These are phyloP conservation scores for Scleroderma bovista DNA, from an alignment of 768 basidiomycete genomes.

Conservation along the genomic window DNA sequence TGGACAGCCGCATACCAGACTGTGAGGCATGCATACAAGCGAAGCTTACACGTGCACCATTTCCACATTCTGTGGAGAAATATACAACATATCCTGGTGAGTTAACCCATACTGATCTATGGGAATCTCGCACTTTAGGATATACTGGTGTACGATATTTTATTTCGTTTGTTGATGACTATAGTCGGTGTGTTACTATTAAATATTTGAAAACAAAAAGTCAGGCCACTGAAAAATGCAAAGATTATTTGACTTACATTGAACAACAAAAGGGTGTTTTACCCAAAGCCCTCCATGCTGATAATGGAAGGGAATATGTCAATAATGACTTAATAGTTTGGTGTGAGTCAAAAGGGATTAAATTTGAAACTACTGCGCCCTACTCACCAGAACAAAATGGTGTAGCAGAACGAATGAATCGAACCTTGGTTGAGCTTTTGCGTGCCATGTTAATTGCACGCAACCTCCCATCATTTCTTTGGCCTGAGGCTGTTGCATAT, in stretches of 20 bases:
- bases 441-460: neutral
- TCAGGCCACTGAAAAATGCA: slow-evolving; percentile 11
- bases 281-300: neutral
- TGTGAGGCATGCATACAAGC: slow-evolving; percentile 2
- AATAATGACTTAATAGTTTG: slow-evolving; percentile 11
- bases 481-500: slow-evolving; percentile 11
- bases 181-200: neutral
- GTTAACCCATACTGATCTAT: slow-evolving; percentile 18
- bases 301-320: slow-evolving; percentile 26
- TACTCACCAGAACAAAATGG: slow-evolving; percentile 34
- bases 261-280: slow-evolving; percentile 4
- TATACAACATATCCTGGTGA: neutral
- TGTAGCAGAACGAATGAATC: slow-evolving; percentile 31
- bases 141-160: slow-evolving; percentile 19
- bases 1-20: neutral
- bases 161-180: slow-evolving; percentile 20
- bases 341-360: slow-evolving; percentile 19
- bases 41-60: neutral
- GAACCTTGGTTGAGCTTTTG: slow-evolving; percentile 25
- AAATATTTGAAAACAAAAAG: slow-evolving; percentile 20
- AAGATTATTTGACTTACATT: slow-evolving; percentile 7
- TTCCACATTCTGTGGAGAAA: neutral
- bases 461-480: neutral
- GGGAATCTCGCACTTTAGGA: slow-evolving; percentile 10
- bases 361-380: slow-evolving; percentile 25